These are phyloP conservation scores for Encephalitozoon intestinalis DNA, from an alignment of 371 early-diverging fungal species.

Conservation along the genomic window DNA sequence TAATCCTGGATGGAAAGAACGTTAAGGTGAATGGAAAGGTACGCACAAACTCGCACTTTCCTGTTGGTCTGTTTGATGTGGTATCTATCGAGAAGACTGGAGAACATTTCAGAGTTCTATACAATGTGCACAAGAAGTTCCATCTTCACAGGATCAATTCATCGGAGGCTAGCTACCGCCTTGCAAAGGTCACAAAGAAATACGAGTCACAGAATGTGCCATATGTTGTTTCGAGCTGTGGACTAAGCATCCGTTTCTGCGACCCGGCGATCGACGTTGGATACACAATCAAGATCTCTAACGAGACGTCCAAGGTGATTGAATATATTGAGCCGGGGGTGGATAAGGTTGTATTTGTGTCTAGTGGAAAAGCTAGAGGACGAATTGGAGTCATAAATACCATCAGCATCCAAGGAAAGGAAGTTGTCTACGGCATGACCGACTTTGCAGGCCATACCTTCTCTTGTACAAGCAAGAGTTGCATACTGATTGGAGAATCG, in stretches of 20 bases:
- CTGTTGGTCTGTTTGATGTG: slow-evolving; percentile 98
- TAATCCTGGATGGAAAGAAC: slow-evolving; percentile 90
- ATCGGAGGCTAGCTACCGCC: slow-evolving; percentile 96
- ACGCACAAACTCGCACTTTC: slow-evolving; percentile 90
- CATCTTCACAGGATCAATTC: slow-evolving; percentile 92
- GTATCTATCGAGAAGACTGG: slow-evolving; percentile 94
- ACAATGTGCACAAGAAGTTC: slow-evolving; percentile 96
- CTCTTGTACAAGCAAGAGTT: slow-evolving; percentile 78
- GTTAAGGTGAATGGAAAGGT: slow-evolving; percentile 97
- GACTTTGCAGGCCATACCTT: slow-evolving; percentile 76
- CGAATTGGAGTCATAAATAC: slow-evolving; percentile 92
- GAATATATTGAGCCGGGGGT: slow-evolving; percentile 85
- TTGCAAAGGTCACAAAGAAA: slow-evolving; percentile 89
- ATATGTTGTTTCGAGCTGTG: slow-evolving; percentile 92
- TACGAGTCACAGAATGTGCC: slow-evolving; percentile 85
- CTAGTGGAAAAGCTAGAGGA: slow-evolving; percentile 96
- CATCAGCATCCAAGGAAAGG: slow-evolving; percentile 67
- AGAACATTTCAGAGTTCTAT: slow-evolving; percentile 96
- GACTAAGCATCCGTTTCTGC: slow-evolving; percentile 96
- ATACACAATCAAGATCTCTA: slow-evolving; percentile 93
- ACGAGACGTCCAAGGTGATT: slow-evolving; percentile 79
- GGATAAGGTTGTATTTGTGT: slow-evolving; percentile 86
- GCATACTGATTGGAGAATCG: slow-evolving; percentile 76
- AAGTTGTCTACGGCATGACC: slow-evolving; percentile 86
- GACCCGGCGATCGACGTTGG: slow-evolving; percentile 93